phyloP scores from a whole-genome alignment of 805 yeast genomes.

The Pichia manshurica region DNA sequence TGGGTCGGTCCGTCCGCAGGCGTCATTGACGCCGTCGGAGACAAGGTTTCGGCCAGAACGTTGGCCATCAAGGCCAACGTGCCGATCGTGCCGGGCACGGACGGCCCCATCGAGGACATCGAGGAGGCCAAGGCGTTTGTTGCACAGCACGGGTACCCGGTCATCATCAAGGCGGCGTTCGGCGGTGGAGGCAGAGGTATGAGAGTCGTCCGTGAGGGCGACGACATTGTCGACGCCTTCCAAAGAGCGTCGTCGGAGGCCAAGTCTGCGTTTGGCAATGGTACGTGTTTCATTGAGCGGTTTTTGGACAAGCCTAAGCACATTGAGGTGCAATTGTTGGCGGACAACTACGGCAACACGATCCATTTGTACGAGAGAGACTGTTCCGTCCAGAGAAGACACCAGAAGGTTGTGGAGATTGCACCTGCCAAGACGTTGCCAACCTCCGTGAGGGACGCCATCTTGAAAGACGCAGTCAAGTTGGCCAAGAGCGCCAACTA shows the following conservation, averaged over 20 bases:
- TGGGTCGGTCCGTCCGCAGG: slow-evolving; percentile 93
- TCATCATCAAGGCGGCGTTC: slow-evolving; percentile 95
- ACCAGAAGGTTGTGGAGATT: slow-evolving; percentile 96
- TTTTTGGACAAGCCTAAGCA: slow-evolving; percentile 94
- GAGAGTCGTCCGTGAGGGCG: slow-evolving; percentile 98
- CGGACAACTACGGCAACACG: slow-evolving; percentile 90
- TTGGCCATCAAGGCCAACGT: slow-evolving; percentile 78
- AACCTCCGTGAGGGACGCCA: slow-evolving; percentile 77
- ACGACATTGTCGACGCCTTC: slow-evolving; percentile 86
- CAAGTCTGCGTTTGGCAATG: slow-evolving; percentile 92
- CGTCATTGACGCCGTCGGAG: slow-evolving; percentile 93
- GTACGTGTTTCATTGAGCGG: slow-evolving; percentile 96
- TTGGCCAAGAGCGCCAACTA: slow-evolving; percentile 85
- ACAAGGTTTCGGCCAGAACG: slow-evolving; percentile 89
- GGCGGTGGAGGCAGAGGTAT: slow-evolving; percentile 99
- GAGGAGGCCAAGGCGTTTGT: slow-evolving; percentile 80
- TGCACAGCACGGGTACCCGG: slow-evolving; percentile 83
- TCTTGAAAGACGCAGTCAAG: slow-evolving; percentile 89
- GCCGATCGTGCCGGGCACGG: slow-evolving; percentile 96
- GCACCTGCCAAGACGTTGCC: slow-evolving; percentile 96
- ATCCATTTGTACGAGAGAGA: slow-evolving; percentile 96
- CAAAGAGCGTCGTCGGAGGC: slow-evolving; percentile 93
- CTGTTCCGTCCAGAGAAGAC: slow-evolving; percentile 99
- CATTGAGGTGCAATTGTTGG: slow-evolving; percentile 93
- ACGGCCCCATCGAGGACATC: slow-evolving; percentile 84